Conservation (phyloP, 2,329 filamentous ascomycete genomes). For the Fusarium neocosmosporiellum region DNA sequence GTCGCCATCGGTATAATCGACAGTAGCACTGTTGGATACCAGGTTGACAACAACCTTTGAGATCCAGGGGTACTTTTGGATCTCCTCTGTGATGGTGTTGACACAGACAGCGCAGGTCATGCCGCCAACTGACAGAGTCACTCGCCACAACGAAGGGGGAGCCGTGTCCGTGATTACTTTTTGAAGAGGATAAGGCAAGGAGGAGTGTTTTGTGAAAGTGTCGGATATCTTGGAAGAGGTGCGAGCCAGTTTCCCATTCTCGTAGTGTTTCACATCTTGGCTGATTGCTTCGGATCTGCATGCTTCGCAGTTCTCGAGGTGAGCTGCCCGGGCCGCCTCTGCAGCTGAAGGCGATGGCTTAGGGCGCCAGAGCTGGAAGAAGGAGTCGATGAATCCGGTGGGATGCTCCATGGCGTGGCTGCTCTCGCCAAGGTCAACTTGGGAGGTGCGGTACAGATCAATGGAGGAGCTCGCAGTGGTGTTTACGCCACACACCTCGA, state of each 20-base stretch:
- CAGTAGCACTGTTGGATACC: constrained; percentile 72
- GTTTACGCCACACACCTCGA: constrained; percentile 65
- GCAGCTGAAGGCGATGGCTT: constrained; percentile 38
- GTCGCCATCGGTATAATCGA: constrained; percentile 61
- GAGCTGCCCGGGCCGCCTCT: constrained; percentile 44
- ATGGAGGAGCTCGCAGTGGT: constrained; percentile 49
- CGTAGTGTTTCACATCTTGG: constrained; percentile 1
- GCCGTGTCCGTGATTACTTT: constrained; percentile 31
- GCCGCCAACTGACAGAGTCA: constrained; percentile 71
- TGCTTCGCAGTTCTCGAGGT: constrained; percentile 53
- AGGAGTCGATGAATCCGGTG: constrained; percentile 42
- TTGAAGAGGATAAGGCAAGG: constrained; percentile 34
- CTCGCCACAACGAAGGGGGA: constrained; percentile 55
- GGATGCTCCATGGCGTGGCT: constrained; percentile 34
- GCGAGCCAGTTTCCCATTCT: constrained; percentile 17
- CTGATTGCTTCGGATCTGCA: constrained; percentile 41
- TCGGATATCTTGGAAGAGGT: constrained; percentile 19
- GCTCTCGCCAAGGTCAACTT: constrained; percentile 37
- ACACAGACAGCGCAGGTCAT: constrained; percentile 81
- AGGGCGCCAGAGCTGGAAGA: constrained; percentile 48
- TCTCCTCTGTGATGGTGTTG: constrained; percentile 69
- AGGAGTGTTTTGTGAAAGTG: constrained; percentile 10
- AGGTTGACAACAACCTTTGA: constrained; percentile 70
- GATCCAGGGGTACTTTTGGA: constrained; percentile 68
- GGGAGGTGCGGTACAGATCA: constrained; percentile 41